phyloP scores from a whole-genome alignment of 352 stramenopile species.

The Globisporangium recalcitrans region DNA sequence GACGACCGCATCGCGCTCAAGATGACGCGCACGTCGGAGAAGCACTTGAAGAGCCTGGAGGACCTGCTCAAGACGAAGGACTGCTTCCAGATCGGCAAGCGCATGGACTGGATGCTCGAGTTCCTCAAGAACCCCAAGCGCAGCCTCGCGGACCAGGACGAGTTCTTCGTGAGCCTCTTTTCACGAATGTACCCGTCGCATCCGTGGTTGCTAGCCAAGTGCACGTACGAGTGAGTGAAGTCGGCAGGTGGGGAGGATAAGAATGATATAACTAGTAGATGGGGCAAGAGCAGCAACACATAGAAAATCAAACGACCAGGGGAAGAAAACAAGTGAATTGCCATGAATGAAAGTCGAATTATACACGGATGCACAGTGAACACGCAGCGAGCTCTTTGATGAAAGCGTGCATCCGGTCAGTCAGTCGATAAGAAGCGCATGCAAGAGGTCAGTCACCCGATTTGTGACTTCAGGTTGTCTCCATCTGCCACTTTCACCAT shows the following conservation, averaged over 20 bases:
- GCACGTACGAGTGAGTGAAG: conserved; percentile 23
- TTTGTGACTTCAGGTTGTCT: too few species aligned
- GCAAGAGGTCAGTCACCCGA: neutral
- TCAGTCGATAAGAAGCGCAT: neutral
- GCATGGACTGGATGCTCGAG: conserved; percentile 66
- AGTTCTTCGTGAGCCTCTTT: conserved; percentile 84
- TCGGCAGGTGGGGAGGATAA: neutral
- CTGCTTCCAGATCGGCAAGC: conserved; percentile 66
- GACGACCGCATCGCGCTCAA: conserved; percentile 79
- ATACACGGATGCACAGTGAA: neutral
- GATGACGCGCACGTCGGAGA: conserved; percentile 74
- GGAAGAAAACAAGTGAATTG: neutral
- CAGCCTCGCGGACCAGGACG: conserved; percentile 79
- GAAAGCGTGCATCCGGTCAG: neutral
- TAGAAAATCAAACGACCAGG: neutral
- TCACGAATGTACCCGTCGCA: conserved; percentile 79
- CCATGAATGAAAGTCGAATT: neutral
- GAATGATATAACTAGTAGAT: too few species aligned
- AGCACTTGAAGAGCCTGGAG: conserved; percentile 67
- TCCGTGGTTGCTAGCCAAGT: conserved; percentile 76
- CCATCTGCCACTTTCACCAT: too few species aligned
- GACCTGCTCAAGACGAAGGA: conserved; percentile 72
- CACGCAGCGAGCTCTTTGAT: neutral
- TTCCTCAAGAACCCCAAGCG: conserved; percentile 60
- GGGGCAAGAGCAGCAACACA: neutral